phyloP scores from a whole-genome alignment of 2,329 filamentous ascomycete genomes.

The Penicillium expansum region DNA sequence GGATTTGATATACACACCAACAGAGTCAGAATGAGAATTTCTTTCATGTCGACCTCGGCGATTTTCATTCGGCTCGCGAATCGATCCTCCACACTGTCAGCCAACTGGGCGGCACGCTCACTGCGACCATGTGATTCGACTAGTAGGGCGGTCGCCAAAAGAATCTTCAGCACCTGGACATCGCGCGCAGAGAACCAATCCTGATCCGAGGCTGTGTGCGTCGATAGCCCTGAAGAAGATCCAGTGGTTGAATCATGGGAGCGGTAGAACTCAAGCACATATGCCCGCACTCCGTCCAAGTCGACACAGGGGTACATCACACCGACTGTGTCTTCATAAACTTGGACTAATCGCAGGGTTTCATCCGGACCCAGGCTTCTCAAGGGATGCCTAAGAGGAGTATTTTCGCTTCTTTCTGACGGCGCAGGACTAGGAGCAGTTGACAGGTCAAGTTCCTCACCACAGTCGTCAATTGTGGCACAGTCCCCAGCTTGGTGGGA shows the following conservation, averaged over 20 bases:
- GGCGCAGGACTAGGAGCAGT: slow-evolving; percentile 21
- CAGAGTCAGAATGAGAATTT: slow-evolving; percentile 34
- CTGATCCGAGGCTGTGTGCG: slow-evolving; percentile 21
- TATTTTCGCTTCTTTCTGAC: slow-evolving; percentile 26
- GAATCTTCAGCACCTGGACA: slow-evolving; percentile 72
- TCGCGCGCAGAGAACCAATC: slow-evolving; percentile 45
- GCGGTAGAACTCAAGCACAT: slow-evolving; percentile 28
- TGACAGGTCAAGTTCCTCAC: slow-evolving; percentile 22
- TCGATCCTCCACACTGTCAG: slow-evolving; percentile 36
- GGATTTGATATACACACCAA: slow-evolving; percentile 18
- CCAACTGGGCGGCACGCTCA: slow-evolving; percentile 46
- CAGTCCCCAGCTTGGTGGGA: neutral
- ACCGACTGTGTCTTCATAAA: slow-evolving; percentile 84
- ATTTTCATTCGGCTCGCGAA: slow-evolving; percentile 35
- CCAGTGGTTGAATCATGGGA: slow-evolving; percentile 1
- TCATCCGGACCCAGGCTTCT: slow-evolving; percentile 72
- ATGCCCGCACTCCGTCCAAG: slow-evolving; percentile 63
- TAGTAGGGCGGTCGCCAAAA: slow-evolving; percentile 71
- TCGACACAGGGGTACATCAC: slow-evolving; percentile 85
- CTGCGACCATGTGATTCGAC: slow-evolving; percentile 76
- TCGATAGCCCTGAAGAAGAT: neutral
- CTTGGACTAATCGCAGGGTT: slow-evolving; percentile 68
- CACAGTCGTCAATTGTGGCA: slow-evolving; percentile 9
- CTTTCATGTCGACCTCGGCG: slow-evolving; percentile 41
- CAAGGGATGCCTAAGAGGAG: slow-evolving; percentile 63